Evolutionary conservation across 768 basidiomycete species (phyloP), one percentile per base, ranked within the genome.

Genomic region (Mrakia blollopis): DNA sequence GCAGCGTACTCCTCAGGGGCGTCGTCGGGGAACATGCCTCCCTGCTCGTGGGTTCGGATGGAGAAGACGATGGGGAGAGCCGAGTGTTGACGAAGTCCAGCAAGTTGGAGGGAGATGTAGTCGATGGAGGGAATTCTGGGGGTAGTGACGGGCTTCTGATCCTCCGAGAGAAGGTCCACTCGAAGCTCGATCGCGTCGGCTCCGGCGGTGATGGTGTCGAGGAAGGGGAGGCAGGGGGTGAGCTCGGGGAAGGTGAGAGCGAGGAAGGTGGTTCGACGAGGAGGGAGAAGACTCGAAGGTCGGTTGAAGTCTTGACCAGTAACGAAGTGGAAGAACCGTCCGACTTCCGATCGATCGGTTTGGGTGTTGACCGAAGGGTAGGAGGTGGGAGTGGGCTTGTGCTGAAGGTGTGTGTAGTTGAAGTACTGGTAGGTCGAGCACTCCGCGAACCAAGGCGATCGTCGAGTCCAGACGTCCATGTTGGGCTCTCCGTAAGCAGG

Each of bases 181-280:
- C 96, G 89, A n/a, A 98, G 82, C 83, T 99, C 97, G 77, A 98
- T 84, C 0, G 94, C 96, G 81, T 98, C 95, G 10, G 90, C 92
- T 6, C 97, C 97, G 25, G 88, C 86, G 0, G 88, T 88, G 77
- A 99, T 83, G 62, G 91, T 88, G 30, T 92, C 89, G 60, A 98
- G 87, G 71, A 88, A 83, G 23, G 86, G 83, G 60, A 94, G 85
- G 0, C 91, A 90, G 6, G 88, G 88, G 0, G 87, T 89, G 79
- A 97, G 82, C 81, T 97, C 93, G 0, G 96, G 93, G 84, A 93
- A 95, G 0, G 96, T 97, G 75, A 99, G 86, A 13, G 91, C 91
- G 57, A 98, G 87, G 87, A 98, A 98, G 85, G 94, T 93, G 0
- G 94, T 92, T n/a, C 91, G 88, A 32, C 86, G 85, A 9, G 88